Percentiles rank a stretch among this genome's conserved stretches.
phyloP scores from a whole-genome alignment of 2,329 filamentous ascomycete species.

The Alternaria dauci region DNA sequence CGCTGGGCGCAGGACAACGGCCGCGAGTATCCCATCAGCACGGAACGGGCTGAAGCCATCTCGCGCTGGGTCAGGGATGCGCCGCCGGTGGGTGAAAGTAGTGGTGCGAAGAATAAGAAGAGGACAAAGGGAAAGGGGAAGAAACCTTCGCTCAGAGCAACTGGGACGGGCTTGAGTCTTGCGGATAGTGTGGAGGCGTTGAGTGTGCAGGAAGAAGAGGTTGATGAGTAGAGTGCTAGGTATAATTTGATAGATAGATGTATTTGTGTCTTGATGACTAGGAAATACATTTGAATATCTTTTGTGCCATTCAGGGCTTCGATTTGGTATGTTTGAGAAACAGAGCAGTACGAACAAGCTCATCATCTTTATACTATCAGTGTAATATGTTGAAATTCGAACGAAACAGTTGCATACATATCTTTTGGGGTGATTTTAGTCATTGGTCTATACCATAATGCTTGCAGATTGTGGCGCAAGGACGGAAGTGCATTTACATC shows the following conservation, averaged over 20 bases:
- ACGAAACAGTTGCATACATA: neutral
- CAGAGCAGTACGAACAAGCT: neutral
- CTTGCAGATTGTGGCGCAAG: neutral
- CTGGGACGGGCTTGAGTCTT: slow-evolving; percentile 20
- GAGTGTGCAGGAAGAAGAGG: slow-evolving; percentile 22
- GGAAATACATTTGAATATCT: neutral
- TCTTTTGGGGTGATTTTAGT: neutral
- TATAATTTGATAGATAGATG: neutral
- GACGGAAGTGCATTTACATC: neutral
- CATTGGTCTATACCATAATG: neutral
- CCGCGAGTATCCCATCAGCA: slow-evolving; percentile 73
- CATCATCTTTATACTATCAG: neutral
- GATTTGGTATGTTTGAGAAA: neutral
- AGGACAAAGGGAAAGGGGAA: slow-evolving; percentile 37
- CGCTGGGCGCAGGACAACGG: slow-evolving; percentile 71
- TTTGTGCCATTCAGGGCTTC: neutral
- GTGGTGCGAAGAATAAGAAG: slow-evolving; percentile 46
- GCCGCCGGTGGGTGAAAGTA: slow-evolving; percentile 50
- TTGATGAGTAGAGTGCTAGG: slow-evolving; percentile 2
- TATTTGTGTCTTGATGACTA: neutral
- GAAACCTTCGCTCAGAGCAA: neutral
- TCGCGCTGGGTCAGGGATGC: slow-evolving; percentile 71
- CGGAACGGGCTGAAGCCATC: slow-evolving; percentile 73
- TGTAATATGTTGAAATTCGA: neutral
- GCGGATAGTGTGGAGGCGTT: slow-evolving; percentile 32